Evolutionary conservation across 1,284 basidiomycete species (phyloP), one percentile per base, ranked within the genome.

Genomic region (Austropuccinia psidii): DNA sequence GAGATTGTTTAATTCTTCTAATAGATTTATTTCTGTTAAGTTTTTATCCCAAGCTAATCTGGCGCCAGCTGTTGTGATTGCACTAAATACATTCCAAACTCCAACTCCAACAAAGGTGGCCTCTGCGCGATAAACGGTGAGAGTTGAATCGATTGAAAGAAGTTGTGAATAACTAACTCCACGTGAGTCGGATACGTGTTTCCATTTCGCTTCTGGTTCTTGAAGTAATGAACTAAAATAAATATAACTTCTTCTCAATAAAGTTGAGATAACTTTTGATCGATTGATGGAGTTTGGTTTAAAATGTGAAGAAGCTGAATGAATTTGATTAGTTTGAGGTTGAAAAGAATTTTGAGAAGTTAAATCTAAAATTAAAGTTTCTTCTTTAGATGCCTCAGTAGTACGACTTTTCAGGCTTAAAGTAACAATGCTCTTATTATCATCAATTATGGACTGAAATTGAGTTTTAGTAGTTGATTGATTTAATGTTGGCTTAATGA

Each of bases 171-270:
- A 78, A 88, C 85, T 80, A 29, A 73, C 70, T 21, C 70, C 70
- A 33, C 70, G 58, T 9, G 72, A 73, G 65, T 73, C 70, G 24
- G 49, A 43, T 19, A 64, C 49, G 79, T 61, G 81, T 80, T 87
- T 89, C 96, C 96, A 99, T 81, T 99, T 99, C 1, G 93, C 93
- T 80, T 98, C 94, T 0, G 96, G 96, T 79, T 98, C 96, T 81
- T 98, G 96, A 49, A 98, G 82, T 24, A 99, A 84, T 0, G 94
- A 96, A 0, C 94, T 95, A 80, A 99, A 98, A 81, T 98, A 95
- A 75, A 98, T 97, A 80, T 99, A 99, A 80, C 92, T 96, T 75
- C 95, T 85, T 78, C 89, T 87, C 35, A 98, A 90, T 74, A 93
- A 84, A 17, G 90, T 87, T 11, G 90, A 81, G 50, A 97, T 89